phyloP scores from a whole-genome alignment of 2,329 filamentous ascomycete species.

The Aspergillus unguis region DNA sequence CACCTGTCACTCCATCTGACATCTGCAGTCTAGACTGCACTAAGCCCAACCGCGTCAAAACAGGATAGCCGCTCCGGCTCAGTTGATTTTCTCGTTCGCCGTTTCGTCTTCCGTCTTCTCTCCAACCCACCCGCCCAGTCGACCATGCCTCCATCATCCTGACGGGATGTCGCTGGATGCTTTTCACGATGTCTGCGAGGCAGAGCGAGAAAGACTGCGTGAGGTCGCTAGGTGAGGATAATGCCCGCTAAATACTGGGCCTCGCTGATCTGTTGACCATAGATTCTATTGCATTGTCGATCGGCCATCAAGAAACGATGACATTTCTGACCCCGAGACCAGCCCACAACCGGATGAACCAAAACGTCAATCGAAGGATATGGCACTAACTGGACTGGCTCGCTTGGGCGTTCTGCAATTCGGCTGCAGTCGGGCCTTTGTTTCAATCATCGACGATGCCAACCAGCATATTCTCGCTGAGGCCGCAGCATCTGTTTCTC shows the following conservation, averaged over 20 bases:
- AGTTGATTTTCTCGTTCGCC: background rate
- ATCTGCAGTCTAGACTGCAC: no score
- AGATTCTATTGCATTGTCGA: conserved; percentile 7
- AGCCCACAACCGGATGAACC: background rate
- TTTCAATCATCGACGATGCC: conserved; percentile 52
- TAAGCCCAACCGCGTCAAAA: no score
- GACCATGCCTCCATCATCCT: conserved; percentile 3
- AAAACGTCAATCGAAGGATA: conserved; percentile 21
- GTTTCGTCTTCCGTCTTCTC: background rate
- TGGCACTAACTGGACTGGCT: conserved; percentile 49
- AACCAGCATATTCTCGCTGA: conserved; percentile 53
- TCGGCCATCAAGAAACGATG: background rate
- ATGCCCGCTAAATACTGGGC: background rate
- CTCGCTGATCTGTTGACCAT: background rate
- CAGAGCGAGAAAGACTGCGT: conserved; percentile 5
- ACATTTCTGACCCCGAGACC: background rate
- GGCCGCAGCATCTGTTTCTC: conserved; percentile 43
- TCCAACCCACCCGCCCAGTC: background rate
- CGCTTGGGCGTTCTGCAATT: conserved; percentile 49
- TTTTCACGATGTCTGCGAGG: background rate
- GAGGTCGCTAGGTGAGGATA: conserved; percentile 3
- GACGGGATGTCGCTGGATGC: conserved; percentile 2
- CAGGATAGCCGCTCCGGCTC: background rate
- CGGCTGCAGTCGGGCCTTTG: conserved; percentile 43
- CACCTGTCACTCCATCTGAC: no score